Conservation (phyloP, 768 basidiomycete genomes). For the Podaxis rugospora region DNA sequence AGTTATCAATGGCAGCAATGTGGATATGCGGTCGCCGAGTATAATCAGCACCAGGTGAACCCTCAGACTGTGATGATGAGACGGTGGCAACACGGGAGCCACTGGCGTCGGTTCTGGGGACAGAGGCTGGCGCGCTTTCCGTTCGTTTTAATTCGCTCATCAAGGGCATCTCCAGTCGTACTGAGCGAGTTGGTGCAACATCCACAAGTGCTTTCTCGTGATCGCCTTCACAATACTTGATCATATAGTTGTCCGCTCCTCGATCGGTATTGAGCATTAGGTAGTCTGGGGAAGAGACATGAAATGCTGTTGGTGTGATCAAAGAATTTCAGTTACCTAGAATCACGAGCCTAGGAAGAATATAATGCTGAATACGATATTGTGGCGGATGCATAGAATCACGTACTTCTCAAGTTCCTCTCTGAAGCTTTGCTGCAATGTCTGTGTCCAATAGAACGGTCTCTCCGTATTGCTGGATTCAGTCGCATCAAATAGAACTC, state of each 20-base stretch:
- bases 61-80: slow-evolving; percentile 30
- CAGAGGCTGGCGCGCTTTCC: slow-evolving; percentile 28
- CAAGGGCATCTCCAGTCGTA: slow-evolving; percentile 62
- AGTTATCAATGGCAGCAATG: slow-evolving; percentile 92
- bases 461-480: slow-evolving; percentile 50
- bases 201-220: slow-evolving; percentile 77
- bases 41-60: slow-evolving; percentile 39
- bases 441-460: slow-evolving; percentile 80
- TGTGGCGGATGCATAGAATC: not conserved
- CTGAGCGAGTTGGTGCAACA: slow-evolving; percentile 69
- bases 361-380: slow-evolving; percentile 11
- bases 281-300: slow-evolving; percentile 50
- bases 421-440: slow-evolving; percentile 76
- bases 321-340: slow-evolving; percentile 43
- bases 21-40: slow-evolving; percentile 76
- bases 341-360: slow-evolving; percentile 63
- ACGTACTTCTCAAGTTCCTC: slow-evolving; percentile 85
- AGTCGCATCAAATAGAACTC: slow-evolving; percentile 60
- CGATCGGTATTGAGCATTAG: slow-evolving; percentile 93
- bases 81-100: slow-evolving; percentile 16
- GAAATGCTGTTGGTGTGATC: not conserved
- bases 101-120: slow-evolving; percentile 36
- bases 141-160: slow-evolving; percentile 64
- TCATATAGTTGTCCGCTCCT: slow-evolving; percentile 88
- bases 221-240: slow-evolving; percentile 81